Evolutionary conservation across 1,139 yeast genomes (phyloP), one percentile per base, ranked within the genome.

Genomic region (Yamadazyma dendronema): DNA sequence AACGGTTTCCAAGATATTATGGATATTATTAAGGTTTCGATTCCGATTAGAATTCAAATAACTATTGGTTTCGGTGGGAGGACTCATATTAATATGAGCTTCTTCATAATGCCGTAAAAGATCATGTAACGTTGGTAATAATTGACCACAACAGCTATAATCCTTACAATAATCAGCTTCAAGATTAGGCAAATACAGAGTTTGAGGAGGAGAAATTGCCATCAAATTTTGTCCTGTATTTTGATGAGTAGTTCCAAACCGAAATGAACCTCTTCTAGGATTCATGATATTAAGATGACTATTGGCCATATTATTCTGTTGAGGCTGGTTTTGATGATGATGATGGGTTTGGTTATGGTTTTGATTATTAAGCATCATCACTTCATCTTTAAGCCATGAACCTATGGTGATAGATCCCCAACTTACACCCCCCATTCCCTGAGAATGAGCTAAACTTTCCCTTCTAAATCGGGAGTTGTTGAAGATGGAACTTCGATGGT

Each of bases 351-450:
- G n/a, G n/a, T n/a, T n/a, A n/a, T n/a, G 22, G 35, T 44, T 46
- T 14, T 39, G 43, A 34, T 48, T 52, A 40, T 56, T 65, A 38
- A 72, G 61, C 78, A 66, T 68, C 76, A 77, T 74, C 27, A 87
- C 95, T 59, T 92, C 98, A 57, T 92, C 97, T 57, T 89, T 85
- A 28, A 92, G 70, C 97, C 97, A 92, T 16, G 94, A 83, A 9
- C 97, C 97, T 31, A 92, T 90, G 17, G 95, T 84, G 42, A 89
- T 80, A 2, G 95, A 89, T 17, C 97, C 97, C 96, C 97, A 92
- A n/a, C 95, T 84, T 27, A 92, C 86, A 36, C 97, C 97, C 30
- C 97, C 97, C 81, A 90, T 86, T 8, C 97, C 97, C 59, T 88
- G 96, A 3, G 96, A 84, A 60, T 90, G 97, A 17, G 97, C 97